Evolutionary conservation across 768 basidiomycete genomes (phyloP).

Genomic region (Calocybe indica): DNA sequence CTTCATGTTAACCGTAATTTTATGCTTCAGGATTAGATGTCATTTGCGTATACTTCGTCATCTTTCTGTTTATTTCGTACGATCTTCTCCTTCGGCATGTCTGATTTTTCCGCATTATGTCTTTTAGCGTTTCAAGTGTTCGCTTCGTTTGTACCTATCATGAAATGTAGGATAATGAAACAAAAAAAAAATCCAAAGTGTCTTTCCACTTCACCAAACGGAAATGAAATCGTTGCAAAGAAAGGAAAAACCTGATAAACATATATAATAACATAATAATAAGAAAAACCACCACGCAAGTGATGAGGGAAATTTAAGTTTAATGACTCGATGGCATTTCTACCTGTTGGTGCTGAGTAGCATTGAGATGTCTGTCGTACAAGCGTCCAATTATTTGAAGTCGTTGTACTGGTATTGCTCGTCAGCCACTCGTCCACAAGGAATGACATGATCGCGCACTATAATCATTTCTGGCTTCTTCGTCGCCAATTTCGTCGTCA

Average conservation of each 20-base stretch:
- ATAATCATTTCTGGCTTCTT: conserved; percentile 60
- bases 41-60: too few relatives aligned
- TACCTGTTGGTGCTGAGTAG: too few relatives aligned
- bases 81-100: too few relatives aligned
- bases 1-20: conserved; percentile 8
- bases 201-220: neutral
- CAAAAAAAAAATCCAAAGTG: neutral
- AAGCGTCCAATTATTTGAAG: conserved; percentile 45
- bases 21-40: too few relatives aligned
- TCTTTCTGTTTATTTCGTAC: too few relatives aligned
- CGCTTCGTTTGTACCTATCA: neutral
- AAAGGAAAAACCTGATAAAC: conserved; percentile 22
- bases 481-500: conserved; percentile 64
- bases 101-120: too few relatives aligned
- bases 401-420: conserved; percentile 41
- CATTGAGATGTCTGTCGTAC: too few relatives aligned
- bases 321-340: too few relatives aligned
- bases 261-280: too few relatives aligned
- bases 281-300: too few relatives aligned
- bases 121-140: too few relatives aligned
- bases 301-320: too few relatives aligned
- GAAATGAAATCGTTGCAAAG: conserved; percentile 34
- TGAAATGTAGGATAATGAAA: conserved; percentile 12
- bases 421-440: conserved; percentile 5
- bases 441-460: conserved; percentile 30